phyloP scores from a whole-genome alignment of 2,329 filamentous ascomycete species.

The Coniochaeta prunicola region DNA sequence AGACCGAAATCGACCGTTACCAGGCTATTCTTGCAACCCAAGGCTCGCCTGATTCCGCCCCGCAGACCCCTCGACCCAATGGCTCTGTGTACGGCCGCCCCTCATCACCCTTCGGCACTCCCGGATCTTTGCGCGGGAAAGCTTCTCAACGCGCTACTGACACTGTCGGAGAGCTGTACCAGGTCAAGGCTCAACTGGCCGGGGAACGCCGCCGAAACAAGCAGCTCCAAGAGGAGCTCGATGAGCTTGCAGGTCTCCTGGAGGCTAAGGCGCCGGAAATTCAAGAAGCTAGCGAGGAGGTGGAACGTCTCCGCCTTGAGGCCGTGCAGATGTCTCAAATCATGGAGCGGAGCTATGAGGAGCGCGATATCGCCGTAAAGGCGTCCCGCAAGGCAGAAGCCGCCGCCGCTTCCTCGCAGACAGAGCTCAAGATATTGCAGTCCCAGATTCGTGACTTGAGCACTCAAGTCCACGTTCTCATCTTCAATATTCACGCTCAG shows the following conservation, averaged over 20 bases:
- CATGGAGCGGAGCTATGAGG: slow-evolving; percentile 73
- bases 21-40: slow-evolving; percentile 36
- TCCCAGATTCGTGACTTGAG: slow-evolving; percentile 86
- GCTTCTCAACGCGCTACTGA: slow-evolving; percentile 52
- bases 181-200: slow-evolving; percentile 64
- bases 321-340: slow-evolving; percentile 79
- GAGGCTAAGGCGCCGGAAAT: slow-evolving; percentile 85
- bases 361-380: slow-evolving; percentile 72
- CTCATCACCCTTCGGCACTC: slow-evolving; percentile 56
- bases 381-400: slow-evolving; percentile 71
- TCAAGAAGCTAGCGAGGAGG: slow-evolving; percentile 75
- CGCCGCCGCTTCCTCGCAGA: slow-evolving; percentile 55
- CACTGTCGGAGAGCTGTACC: slow-evolving; percentile 57
- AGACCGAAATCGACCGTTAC: slow-evolving; percentile 46
- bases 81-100: slow-evolving; percentile 44
- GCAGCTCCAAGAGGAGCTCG: slow-evolving; percentile 67
- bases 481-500: slow-evolving; percentile 77
- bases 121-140: slow-evolving; percentile 49
- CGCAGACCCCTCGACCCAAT: slow-evolving; percentile 55
- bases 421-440: slow-evolving; percentile 71
- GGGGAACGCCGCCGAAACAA: slow-evolving; percentile 68
- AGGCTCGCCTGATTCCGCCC: slow-evolving; percentile 38
- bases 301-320: slow-evolving; percentile 71
- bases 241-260: slow-evolving; percentile 78
- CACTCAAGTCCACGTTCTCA: slow-evolving; percentile 81